Evolutionary conservation across 768 basidiomycete species (phyloP), one percentile per base, ranked within the genome.

Genomic region (Sporobolomyces roseus): DNA sequence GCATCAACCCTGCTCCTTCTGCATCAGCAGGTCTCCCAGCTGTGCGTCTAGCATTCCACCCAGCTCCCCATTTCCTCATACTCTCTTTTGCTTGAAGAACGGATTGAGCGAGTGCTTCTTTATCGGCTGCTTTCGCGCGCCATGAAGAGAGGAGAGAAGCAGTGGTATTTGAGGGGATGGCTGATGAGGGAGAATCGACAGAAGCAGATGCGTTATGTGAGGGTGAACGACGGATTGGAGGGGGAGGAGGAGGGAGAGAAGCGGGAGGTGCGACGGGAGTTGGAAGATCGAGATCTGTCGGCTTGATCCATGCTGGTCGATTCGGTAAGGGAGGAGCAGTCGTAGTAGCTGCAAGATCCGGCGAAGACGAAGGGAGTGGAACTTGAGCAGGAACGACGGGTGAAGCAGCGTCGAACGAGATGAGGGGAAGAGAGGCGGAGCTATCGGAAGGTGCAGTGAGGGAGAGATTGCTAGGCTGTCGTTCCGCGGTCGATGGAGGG

Each of bases 1-100:
- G 17, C 38, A 17, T 9, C 38, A 60, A 43, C 13, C 58, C 58
- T 32, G 45, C 64, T 33, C 49, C 49, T 27, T 32, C 46, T 4
- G 61, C 63, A 6, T 59, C 60, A 0, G 32, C 38, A 1, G 49
- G 30, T 21, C 48, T n/a, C 9, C 66, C 66, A 17, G 62, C 62
- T 41, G 71, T 48, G 2, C 79, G 55, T 63, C 78, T 84, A 81
- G 77, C 77, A 8, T 77, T 77, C 88, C 90, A 93, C 65, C 86
- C 90, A 32, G 86, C 87, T 29, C 91, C 87, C 91, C 91, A 94
- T 77, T 94, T 94, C 66, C 88, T 86, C 83, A 96, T 87, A 13
- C 89, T 84, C 76, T 96, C 93, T 77, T 88, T 89, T 17, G 92
- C 79, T 43, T 77, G 68, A 30, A 70, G 75, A 32, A 79, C 90